Conservation (phyloP, 805 yeast genomes). For the Wickerhamomyces sydowiorum region DNA sequence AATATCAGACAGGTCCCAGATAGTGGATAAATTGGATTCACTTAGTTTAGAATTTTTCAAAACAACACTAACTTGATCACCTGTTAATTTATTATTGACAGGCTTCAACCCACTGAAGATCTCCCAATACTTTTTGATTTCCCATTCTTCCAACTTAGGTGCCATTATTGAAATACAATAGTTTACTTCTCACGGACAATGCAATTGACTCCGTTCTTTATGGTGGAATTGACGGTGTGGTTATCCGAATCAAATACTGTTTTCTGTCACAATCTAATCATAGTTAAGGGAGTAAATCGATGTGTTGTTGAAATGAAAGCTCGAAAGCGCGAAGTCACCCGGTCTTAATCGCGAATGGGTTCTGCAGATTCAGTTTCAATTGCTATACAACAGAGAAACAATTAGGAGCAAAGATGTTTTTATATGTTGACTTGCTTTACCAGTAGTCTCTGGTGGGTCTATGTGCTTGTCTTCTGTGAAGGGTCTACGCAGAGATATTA, state of each 20-base stretch:
- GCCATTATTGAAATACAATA: slow-evolving; percentile 17
- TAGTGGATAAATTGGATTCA: slow-evolving; percentile 68
- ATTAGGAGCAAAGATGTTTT: too few relatives aligned
- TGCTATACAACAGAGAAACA: too few relatives aligned
- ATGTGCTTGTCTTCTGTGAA: too few relatives aligned
- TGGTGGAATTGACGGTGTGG: too few relatives aligned
- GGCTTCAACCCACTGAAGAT: slow-evolving; percentile 90
- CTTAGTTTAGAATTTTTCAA: slow-evolving; percentile 83
- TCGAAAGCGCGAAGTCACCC: too few relatives aligned
- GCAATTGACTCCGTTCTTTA: too few relatives aligned
- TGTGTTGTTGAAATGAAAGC: neutral
- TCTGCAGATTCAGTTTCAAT: too few relatives aligned
- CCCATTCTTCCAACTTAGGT: slow-evolving; percentile 88
- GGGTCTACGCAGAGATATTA: too few relatives aligned
- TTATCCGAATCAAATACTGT: neutral
- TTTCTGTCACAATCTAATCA: neutral
- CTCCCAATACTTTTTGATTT: slow-evolving; percentile 96
- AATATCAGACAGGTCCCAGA: slow-evolving; percentile 92
- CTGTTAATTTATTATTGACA: slow-evolving; percentile 67
- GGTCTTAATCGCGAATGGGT: too few relatives aligned
- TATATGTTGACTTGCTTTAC: too few relatives aligned
- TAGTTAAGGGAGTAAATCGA: neutral
- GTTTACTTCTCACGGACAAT: too few relatives aligned
- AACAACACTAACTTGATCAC: slow-evolving; percentile 80
- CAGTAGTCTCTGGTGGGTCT: too few relatives aligned